Base-by-base conservation (phyloP, 257 asterid species). In the Thymus quinquecostatus region DNA sequence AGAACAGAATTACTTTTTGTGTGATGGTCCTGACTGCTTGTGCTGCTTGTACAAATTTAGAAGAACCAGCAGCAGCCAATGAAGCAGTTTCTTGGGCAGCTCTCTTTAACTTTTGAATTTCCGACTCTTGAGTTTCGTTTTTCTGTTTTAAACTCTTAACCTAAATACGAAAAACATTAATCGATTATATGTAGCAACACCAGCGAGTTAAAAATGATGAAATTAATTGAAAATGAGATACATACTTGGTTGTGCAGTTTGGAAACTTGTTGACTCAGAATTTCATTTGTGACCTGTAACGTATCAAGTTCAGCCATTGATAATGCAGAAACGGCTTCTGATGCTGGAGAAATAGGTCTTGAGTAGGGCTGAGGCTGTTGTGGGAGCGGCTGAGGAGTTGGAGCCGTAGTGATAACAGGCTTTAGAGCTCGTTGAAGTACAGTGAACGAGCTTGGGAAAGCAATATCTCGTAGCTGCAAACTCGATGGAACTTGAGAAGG, bases 401-500 rank as follows among this genome's bases (percentile, higher is more conserved):
- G 82, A 11, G 84, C 12, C 27, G 86, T 48, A 3, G 86, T 78
- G 21, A 56, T 69, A 53, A 79, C 85, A 28, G 97, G 97, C 81
- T 86, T 95, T 67, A 89, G 77, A 53, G 96, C 95, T 69, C 57
- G 62, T 34, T 89, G 99, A 77, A 88, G 82, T 32, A 92, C 93
- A 56, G 95, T 88, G 33, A 92, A 86, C 29, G 99, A 89, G 77
- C 96, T 89, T 1, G 98, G 98, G 72, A 95, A 92, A 65, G 94
- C 87, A 40, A 92, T 78, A 76, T 95, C 99, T 84, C 89, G 92
- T 5, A 92, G 84, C 71, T 89, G 98, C 71, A 83, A 77, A 60
- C 85, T 83, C n/a, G 94, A 83, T 0, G 99, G 99, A 66, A 92
- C 94, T 81, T 95, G 99, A 8, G 98, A 89, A 68, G 97, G 94